These are phyloP conservation scores for Trichoderma sp. DNA, from an alignment of 2,329 filamentous ascomycete species.

Conservation along the genomic window DNA sequence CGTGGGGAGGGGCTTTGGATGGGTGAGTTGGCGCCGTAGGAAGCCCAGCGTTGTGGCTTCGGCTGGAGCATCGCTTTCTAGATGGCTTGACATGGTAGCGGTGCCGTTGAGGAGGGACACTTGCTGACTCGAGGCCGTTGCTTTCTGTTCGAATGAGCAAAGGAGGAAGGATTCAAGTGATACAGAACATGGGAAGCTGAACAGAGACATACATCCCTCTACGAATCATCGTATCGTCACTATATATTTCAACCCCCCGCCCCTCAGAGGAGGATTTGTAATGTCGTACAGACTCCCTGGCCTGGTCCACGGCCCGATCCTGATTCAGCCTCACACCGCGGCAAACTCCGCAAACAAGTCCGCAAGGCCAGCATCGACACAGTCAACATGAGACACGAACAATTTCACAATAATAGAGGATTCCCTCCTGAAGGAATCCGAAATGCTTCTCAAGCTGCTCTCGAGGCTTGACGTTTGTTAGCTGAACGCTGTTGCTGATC, in stretches of 20 bases:
- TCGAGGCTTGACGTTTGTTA: not conserved
- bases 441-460: not conserved
- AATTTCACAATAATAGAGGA: not conserved
- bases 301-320: not conserved
- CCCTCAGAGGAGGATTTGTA: not conserved
- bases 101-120: not conserved
- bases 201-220: not conserved
- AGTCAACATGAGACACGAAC: not conserved
- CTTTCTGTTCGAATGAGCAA: not conserved
- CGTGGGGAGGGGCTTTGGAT: not conserved
- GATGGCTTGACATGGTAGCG: constrained; percentile 6
- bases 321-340: constrained; percentile 2
- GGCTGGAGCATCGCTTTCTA: not conserved
- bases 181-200: not conserved
- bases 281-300: not conserved
- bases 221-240: not conserved
- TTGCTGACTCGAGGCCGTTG: not conserved
- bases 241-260: not conserved
- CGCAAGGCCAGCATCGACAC: not conserved
- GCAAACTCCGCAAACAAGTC: not conserved
- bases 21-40: constrained; percentile 1
- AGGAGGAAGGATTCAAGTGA: not conserved
- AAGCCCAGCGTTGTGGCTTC: constrained; percentile 8
- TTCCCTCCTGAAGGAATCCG: not conserved
- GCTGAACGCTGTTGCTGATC: not conserved